phyloP scores from a whole-genome alignment of 2,329 filamentous ascomycete species.

The Colletotrichum tropicicola region DNA sequence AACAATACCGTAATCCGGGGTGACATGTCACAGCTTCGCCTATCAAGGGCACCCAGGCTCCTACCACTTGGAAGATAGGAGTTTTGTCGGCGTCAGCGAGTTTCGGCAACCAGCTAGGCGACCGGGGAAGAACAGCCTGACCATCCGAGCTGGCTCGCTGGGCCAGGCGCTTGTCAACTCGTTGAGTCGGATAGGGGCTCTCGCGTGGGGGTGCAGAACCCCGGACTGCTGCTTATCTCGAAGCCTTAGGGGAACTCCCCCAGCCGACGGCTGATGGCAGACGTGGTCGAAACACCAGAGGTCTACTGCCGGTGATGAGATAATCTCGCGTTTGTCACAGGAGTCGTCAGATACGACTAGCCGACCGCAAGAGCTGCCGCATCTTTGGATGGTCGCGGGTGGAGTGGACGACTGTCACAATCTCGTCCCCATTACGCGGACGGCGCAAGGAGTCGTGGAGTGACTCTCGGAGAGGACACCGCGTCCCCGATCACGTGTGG shows the following conservation, averaged over 20 bases:
- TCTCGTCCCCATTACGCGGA: not conserved
- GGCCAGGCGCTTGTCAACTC: not conserved
- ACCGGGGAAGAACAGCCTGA: not conserved
- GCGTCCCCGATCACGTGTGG: conserved; percentile 16
- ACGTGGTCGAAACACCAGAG: not conserved
- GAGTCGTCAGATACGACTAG: not conserved
- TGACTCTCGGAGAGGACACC: not conserved
- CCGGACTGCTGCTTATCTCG: conserved; percentile 13
- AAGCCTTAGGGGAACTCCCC: not conserved
- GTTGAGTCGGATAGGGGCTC: not conserved
- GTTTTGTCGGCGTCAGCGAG: not conserved
- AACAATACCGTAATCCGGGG: not conserved
- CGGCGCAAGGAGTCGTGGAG: not conserved
- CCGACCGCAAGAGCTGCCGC: not conserved
- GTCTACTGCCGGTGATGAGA: conserved; percentile 1
- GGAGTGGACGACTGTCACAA: conserved; percentile 4
- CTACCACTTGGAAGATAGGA: not conserved
- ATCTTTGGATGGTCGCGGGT: not conserved
- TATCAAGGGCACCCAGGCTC: not conserved
- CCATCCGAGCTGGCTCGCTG: not conserved
- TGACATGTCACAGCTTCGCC: conserved; percentile 1
- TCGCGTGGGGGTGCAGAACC: conserved; percentile 7
- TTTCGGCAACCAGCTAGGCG: not conserved
- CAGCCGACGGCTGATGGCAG: not conserved
- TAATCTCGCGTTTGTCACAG: not conserved